A percentile compares a stretch with the other conserved stretches of the same genome.
Evolutionary conservation across 1,284 basidiomycete genomes (phyloP).

Genomic region (Cerioporus squamosus): DNA sequence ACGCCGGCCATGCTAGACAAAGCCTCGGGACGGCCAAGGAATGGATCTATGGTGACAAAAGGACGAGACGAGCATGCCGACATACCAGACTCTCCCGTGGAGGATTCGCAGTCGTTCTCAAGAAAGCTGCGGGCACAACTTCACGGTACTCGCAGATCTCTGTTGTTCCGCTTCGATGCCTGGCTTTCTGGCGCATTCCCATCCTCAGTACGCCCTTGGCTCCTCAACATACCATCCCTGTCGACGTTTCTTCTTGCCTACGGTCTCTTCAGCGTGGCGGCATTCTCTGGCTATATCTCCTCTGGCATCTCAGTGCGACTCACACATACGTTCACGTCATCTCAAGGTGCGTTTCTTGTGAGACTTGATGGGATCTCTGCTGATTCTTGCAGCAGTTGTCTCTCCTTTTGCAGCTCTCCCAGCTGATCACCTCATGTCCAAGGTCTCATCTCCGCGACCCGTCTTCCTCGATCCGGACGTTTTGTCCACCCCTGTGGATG

Average conservation of each 20-base stretch:
- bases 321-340: not conserved
- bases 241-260: constrained; percentile 5
- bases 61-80: not conserved
- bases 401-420: constrained; percentile 18
- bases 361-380: not conserved
- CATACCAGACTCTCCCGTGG: too few relatives aligned
- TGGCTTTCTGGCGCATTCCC: constrained; percentile 15
- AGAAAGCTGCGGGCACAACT: not conserved
- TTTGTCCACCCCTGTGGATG: constrained; percentile 14
- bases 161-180: constrained; percentile 3
- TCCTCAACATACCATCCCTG: not conserved
- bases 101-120: not conserved
- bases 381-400: not conserved
- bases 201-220: constrained; percentile 4
- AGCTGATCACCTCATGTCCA: constrained; percentile 32
- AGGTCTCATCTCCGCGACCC: constrained; percentile 33
- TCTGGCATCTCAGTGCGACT: not conserved
- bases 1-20: not conserved
- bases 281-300: constrained; percentile 13
- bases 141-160: not conserved
- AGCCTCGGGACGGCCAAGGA: not conserved
- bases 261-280: constrained; percentile 10
- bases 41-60: not conserved
- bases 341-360: not conserved
- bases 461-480: constrained; percentile 31